Base-by-base conservation (phyloP, 225 moss, liverwort and hornwort genomes). In the Pseudoscleropodium purum region DNA sequence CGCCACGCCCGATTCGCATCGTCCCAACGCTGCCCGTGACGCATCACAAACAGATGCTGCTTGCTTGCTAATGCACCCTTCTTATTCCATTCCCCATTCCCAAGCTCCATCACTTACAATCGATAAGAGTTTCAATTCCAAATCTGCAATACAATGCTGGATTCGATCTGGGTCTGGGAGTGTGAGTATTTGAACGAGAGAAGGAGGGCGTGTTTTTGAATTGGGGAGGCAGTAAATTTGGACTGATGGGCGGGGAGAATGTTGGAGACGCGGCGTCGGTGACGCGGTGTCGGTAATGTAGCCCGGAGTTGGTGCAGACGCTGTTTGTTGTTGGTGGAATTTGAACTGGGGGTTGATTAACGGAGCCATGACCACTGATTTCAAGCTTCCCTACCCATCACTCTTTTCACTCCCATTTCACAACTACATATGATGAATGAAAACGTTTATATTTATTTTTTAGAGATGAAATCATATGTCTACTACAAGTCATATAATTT, bases 1-100 rank as follows among this genome's bases (percentile, higher is more conserved):
- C 90, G 49, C 96, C 96, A 96, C 12, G 82, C 73, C 47, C 91
- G 88, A 68, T 96, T 73, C 10, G 34, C 93, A 66, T 90, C 92
- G 64, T 95, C 96, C 91, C 87, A 85, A 66, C 96, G 93, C 92
- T 95, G 93, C 65, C 92, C 96, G 34, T 96, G 96, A 74, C 96
- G 93, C 95, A 96, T 96, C 74, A 96, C 96, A n/a, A 95, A 54
- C 43, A 95, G 78, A 37, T 90, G 91, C 81, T 96, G 96, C 84
- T 75, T 84, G 63, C 37, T 47, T 9, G 76, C 34, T 24, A 7
- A 7, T 21, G 82, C 63, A 33, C 82, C 62, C 56, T 19, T 20
- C 88, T 34, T 4, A 37, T 63, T n/a, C 64, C n/a, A n/a, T 20
- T 65, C 34, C 85, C 43, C 10, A 18, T 17, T 62, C 49, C 29